Percentiles rank a stretch among this genome's conserved stretches.
phyloP scores from a whole-genome alignment of 768 basidiomycete species.

The Lentinula raphanica region DNA sequence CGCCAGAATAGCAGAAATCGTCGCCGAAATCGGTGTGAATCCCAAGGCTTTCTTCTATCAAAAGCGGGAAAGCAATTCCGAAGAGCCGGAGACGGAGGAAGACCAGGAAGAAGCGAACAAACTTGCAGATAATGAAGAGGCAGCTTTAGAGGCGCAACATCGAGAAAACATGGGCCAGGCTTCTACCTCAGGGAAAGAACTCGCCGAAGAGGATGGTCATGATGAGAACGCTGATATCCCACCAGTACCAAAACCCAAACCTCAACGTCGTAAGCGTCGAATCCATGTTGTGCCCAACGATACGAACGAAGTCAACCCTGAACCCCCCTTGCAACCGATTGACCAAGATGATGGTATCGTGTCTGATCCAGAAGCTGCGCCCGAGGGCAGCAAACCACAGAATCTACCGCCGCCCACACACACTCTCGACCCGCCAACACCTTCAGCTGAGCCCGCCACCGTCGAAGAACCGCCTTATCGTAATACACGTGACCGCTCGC shows the following conservation, averaged over 20 bases:
- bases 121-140: not conserved
- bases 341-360: not conserved
- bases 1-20: conserved; percentile 25
- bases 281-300: not conserved
- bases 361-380: not conserved
- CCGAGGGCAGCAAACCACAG: not conserved
- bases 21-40: conserved; percentile 12
- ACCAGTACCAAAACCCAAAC: not conserved
- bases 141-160: not conserved
- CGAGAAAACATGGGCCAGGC: not conserved
- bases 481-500: conserved; percentile 29
- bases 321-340: not conserved
- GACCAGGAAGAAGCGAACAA: not conserved
- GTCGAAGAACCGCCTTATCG: not conserved
- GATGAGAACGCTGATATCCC: not conserved
- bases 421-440: not conserved
- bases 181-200: not conserved
- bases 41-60: conserved; percentile 24
- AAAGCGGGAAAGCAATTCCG: conserved; percentile 14
- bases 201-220: not conserved
- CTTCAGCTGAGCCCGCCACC: not conserved
- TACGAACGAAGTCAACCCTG: not conserved
- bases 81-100: conserved; percentile 9
- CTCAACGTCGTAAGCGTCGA: not conserved
- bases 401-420: not conserved